Evolutionary conservation across 2,329 filamentous ascomycete genomes (phyloP).

Genomic region (Penicillium sp.): DNA sequence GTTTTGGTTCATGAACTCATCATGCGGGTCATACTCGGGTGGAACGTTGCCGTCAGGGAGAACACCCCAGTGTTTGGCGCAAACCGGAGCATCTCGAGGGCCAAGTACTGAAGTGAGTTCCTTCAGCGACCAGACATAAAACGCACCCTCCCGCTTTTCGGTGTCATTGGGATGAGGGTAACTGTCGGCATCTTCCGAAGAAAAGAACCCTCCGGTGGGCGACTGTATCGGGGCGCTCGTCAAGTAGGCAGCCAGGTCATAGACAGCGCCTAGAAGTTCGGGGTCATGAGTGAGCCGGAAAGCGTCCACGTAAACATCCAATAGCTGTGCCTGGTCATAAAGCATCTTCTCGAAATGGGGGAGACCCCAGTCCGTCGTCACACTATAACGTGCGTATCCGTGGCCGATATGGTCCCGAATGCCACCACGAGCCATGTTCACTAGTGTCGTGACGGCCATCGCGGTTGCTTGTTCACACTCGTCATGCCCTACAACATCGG

Average conservation of each 20-base stretch:
- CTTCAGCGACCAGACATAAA: slow-evolving; percentile 88
- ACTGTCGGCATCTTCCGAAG: slow-evolving; percentile 89
- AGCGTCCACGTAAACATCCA: slow-evolving; percentile 81
- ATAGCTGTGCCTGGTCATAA: slow-evolving; percentile 83
- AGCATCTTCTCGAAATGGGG: slow-evolving; percentile 98
- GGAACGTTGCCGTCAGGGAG: slow-evolving; percentile 81
- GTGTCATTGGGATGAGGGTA: slow-evolving; percentile 69
- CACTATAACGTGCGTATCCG: slow-evolving; percentile 81
- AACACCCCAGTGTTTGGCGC: slow-evolving; percentile 82
- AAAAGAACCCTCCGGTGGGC: slow-evolving; percentile 72
- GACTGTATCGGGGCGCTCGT: slow-evolving; percentile 68
- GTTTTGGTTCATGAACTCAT: slow-evolving; percentile 94
- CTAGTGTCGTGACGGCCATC: slow-evolving; percentile 79
- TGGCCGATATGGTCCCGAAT: slow-evolving; percentile 75
- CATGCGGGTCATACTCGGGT: slow-evolving; percentile 78
- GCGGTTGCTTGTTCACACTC: slow-evolving; percentile 71
- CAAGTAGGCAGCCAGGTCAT: slow-evolving; percentile 85
- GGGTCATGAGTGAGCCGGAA: slow-evolving; percentile 68
- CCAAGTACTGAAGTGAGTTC: slow-evolving; percentile 79
- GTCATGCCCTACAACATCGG: slow-evolving; percentile 80
- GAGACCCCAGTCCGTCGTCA: slow-evolving; percentile 87
- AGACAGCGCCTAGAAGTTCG: slow-evolving; percentile 74
- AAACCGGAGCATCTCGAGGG: slow-evolving; percentile 67
- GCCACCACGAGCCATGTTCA: slow-evolving; percentile 71
- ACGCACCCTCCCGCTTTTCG: slow-evolving; percentile 87